These are phyloP conservation scores for Flammula alnicola DNA, from an alignment of 1,284 basidiomycete species.

Conservation along the genomic window DNA sequence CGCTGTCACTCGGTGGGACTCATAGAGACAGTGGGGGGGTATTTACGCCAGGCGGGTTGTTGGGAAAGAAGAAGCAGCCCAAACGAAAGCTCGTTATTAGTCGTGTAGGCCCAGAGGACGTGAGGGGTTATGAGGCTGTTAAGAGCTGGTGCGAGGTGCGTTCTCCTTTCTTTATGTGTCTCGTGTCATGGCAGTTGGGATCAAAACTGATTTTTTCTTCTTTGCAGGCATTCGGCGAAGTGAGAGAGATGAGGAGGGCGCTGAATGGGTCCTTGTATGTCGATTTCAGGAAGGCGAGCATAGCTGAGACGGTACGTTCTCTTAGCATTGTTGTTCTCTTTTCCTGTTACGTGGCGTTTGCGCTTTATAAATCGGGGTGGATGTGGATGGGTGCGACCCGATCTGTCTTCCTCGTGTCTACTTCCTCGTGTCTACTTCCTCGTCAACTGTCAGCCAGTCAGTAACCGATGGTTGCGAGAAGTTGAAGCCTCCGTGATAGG, in stretches of 20 bases:
- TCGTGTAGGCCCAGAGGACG: slow-evolving; percentile 33
- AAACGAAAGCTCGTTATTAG: slow-evolving; percentile 39
- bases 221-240: slow-evolving; percentile 32
- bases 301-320: slow-evolving; percentile 35
- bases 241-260: slow-evolving; percentile 30
- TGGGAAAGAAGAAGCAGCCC: slow-evolving; percentile 20
- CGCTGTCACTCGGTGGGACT: slow-evolving; percentile 6
- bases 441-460: slow-evolving; percentile 1
- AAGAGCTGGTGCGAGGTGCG: slow-evolving; percentile 38
- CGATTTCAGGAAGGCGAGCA: slow-evolving; percentile 38
- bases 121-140: slow-evolving; percentile 33
- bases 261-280: slow-evolving; percentile 33
- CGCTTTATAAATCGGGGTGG: not conserved
- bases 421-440: not conserved
- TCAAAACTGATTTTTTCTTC: not conserved
- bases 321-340: too few relatives aligned
- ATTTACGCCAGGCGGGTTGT: slow-evolving; percentile 8
- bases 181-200: not conserved
- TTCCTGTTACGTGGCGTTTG: not conserved
- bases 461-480: too few relatives aligned
- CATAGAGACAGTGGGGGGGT: slow-evolving; percentile 6
- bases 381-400: too few relatives aligned
- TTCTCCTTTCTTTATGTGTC: too few relatives aligned
- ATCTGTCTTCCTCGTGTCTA: not conserved
- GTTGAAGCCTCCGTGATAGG: too few relatives aligned